Evolutionary conservation across 2,329 filamentous ascomycete genomes (phyloP), one percentile per base, ranked within the genome.

Genomic region (Fusarium subtropicale): DNA sequence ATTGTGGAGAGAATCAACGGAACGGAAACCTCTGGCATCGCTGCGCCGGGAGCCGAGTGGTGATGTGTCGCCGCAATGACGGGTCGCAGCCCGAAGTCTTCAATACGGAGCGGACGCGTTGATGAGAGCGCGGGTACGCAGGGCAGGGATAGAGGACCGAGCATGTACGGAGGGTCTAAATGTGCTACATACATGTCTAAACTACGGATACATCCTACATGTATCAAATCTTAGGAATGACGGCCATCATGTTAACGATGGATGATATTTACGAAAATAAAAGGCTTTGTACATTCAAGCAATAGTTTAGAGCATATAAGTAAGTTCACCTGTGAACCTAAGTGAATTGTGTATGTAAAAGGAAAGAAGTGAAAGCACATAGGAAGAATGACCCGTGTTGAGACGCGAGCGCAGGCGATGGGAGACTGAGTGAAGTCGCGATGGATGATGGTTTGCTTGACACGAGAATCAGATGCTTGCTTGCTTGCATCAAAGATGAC

Each of bases 1-100:
- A 47, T 47, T 66, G 66, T 66, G 65, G 66, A 62, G 66, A 69
- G 66, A 46, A 45, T 24, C 33, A 47, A 45, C 56, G 61, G 66
- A 36, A 56, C 66, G 61, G 66, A 18, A 28, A 45, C 42, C 26
- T 44, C 31, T 69, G 34, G 56, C 42, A 18, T 51, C 31, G 34
- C 18, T 34, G 56, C 45, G 18, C 44, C 66, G 44, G 65, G 56
- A 36, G 44, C 56, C 55, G 44, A 42, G 34, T 60, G 33, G 42
- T 52, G 56, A 57, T 51, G 38, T 36, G 44, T 55, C 41, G 45
- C 59, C 51, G 66, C 44, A 20, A 39, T 44, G 56, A 44, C 60
- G 66, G 65, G 51, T 44, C 51, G 30, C 16, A 54, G 38, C 15
- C 60, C 66, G 65, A 36, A 50, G 52, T 50, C 36, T 53, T 58